Conservation (phyloP, 331 rosid species). For the Malus hybrid region DNA sequence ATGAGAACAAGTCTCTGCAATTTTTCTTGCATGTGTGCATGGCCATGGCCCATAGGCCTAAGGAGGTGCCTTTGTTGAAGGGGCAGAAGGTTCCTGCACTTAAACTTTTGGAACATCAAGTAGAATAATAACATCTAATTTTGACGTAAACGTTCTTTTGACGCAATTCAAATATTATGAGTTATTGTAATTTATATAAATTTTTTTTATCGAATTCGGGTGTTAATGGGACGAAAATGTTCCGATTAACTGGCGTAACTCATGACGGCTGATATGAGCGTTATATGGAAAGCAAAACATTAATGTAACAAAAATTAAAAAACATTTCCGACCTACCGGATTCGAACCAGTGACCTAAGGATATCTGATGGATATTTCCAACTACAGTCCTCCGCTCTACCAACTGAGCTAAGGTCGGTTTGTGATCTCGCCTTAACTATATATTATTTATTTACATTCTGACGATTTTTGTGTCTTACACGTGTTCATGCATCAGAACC, state of each 20-base stretch:
- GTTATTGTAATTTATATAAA: too few species aligned
- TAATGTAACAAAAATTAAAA: background rate
- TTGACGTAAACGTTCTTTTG: too few species aligned
- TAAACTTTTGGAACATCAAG: background rate
- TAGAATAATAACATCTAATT: too few species aligned
- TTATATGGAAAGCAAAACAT: background rate
- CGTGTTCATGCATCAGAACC: too few species aligned
- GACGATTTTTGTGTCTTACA: too few species aligned
- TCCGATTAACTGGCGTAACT: too few species aligned
- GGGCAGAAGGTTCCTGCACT: background rate
- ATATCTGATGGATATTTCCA: background rate
- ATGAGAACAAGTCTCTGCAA: background rate
- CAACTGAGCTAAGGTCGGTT: slow-evolving; percentile 15
- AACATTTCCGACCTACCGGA: slow-evolving; percentile 50
- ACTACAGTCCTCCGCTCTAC: slow-evolving; percentile 21
- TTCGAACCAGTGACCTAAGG: slow-evolving; percentile 44
- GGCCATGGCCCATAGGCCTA: background rate
- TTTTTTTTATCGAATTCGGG: too few species aligned
- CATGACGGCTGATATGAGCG: too few species aligned
- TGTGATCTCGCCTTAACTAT: background rate
- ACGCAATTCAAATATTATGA: too few species aligned
- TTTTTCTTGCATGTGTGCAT: too few species aligned
- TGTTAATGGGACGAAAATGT: too few species aligned
- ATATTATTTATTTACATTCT: background rate
- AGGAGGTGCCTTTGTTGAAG: background rate